A percentile compares a stretch with the other conserved stretches of the same genome.
These are phyloP conservation scores for Auricularia sp. DNA, from an alignment of 768 basidiomycete species.

Conservation along the genomic window DNA sequence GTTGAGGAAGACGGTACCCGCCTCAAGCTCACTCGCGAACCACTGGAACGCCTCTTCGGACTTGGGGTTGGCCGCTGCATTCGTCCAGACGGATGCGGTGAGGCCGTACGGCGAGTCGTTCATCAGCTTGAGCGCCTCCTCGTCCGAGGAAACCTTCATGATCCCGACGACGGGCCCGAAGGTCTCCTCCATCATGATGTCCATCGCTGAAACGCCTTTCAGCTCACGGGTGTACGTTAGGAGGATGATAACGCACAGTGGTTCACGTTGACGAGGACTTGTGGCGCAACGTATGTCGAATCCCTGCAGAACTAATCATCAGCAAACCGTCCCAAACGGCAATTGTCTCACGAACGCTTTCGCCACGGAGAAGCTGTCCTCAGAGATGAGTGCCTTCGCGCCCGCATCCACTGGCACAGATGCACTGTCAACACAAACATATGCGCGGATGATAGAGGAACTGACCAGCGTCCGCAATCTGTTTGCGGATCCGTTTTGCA, in stretches of 20 bases:
- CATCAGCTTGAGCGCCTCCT: slow-evolving; percentile 84
- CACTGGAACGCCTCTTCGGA: slow-evolving; percentile 60
- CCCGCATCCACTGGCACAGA: slow-evolving; percentile 53
- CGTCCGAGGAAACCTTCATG: slow-evolving; percentile 64
- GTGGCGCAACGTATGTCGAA: slow-evolving; percentile 82
- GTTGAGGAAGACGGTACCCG: slow-evolving; percentile 92
- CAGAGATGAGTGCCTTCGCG: slow-evolving; percentile 65
- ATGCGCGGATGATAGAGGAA: neutral
- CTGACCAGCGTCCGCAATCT: slow-evolving; percentile 75
- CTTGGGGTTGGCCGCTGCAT: slow-evolving; percentile 45
- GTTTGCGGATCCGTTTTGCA: slow-evolving; percentile 76
- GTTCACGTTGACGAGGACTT: slow-evolving; percentile 81
- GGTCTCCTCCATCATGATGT: slow-evolving; percentile 18
- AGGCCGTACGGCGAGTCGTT: slow-evolving; percentile 95
- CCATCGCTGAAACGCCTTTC: slow-evolving; percentile 52
- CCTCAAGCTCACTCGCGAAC: slow-evolving; percentile 63
- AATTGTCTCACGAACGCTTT: slow-evolving; percentile 39
- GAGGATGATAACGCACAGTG: slow-evolving; percentile 50
- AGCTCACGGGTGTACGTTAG: slow-evolving; percentile 3
- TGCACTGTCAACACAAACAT: neutral
- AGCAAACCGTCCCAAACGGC: neutral
- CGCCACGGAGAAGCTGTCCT: slow-evolving; percentile 55
- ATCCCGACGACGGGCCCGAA: neutral
- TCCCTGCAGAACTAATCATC: slow-evolving; percentile 35
- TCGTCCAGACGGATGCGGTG: slow-evolving; percentile 92